Conservation (phyloP, 306 rosid species). For the Quercus berberidifolia region DNA sequence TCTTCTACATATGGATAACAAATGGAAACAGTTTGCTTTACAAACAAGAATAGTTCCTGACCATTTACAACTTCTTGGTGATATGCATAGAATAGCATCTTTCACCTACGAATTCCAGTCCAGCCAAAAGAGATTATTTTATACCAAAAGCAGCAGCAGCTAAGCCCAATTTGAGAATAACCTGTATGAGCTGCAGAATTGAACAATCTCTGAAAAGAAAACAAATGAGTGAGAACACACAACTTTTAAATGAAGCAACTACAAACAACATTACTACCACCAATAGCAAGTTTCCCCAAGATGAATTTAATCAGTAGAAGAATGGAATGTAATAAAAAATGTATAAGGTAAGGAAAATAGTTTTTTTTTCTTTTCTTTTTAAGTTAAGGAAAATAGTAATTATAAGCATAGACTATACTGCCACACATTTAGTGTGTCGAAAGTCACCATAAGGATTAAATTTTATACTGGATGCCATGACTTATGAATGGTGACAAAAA, state of each 20-base stretch:
- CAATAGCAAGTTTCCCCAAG: neutral
- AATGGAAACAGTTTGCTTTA: slow-evolving; percentile 54
- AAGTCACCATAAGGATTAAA: too few relatives aligned
- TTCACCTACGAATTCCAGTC: slow-evolving; percentile 31
- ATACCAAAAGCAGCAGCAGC: slow-evolving; percentile 32
- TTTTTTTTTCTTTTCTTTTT: too few relatives aligned
- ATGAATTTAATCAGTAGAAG: neutral
- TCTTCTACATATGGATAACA: slow-evolving; percentile 39
- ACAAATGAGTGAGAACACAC: slow-evolving; percentile 4
- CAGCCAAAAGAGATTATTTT: slow-evolving; percentile 34
- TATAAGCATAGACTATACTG: neutral
- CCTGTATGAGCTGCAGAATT: slow-evolving; percentile 33
- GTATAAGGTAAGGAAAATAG: neutral
- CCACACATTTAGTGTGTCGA: too few relatives aligned
- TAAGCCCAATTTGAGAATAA: slow-evolving; percentile 29
- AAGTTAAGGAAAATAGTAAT: neutral
- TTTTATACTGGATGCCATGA: too few relatives aligned
- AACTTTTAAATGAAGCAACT: neutral
- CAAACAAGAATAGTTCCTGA: slow-evolving; percentile 38
- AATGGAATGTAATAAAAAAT: neutral
- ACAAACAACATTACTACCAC: neutral
- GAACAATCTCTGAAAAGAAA: slow-evolving; percentile 15
- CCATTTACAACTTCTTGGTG: slow-evolving; percentile 48
- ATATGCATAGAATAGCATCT: slow-evolving; percentile 36
- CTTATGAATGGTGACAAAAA: too few relatives aligned